These are phyloP conservation scores for Teratosphaeria destructans DNA, from an alignment of 2,329 filamentous ascomycete genomes.

Conservation along the genomic window DNA sequence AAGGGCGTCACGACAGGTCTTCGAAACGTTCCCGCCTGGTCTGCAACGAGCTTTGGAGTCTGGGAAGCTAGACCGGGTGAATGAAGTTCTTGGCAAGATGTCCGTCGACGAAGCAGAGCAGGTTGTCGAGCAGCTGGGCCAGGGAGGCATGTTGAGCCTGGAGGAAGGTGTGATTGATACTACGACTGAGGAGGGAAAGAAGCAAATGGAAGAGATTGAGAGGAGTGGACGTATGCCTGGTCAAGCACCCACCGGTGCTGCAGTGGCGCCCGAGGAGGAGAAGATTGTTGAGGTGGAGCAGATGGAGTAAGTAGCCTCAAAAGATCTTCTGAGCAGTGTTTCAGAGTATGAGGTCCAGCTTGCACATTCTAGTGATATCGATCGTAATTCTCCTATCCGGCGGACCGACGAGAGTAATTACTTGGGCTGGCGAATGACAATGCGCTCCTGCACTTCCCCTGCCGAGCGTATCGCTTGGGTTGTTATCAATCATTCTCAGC, in stretches of 20 bases:
- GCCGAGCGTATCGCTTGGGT: no score
- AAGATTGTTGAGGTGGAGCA: conserved; percentile 24
- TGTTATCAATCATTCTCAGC: no score
- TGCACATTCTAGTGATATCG: no score
- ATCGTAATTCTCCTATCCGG: no score
- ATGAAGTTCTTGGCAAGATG: conserved; percentile 81
- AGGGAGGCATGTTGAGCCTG: conserved; percentile 80
- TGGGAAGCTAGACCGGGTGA: conserved; percentile 82
- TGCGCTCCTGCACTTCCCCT: no score
- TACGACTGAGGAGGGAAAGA: conserved; percentile 37
- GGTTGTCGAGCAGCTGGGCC: conserved; percentile 66
- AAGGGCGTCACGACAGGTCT: conserved; percentile 60
- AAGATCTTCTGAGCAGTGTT: not conserved
- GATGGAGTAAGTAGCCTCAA: conserved; percentile 34
- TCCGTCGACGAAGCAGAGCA: conserved; percentile 79
- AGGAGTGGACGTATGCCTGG: conserved; percentile 70
- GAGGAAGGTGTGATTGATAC: conserved; percentile 93
- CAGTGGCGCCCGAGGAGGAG: not conserved
- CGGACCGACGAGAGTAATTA: no score
- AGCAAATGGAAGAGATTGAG: conserved; percentile 28
- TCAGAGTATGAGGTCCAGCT: no score
- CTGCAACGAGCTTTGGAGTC: conserved; percentile 74
- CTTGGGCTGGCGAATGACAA: no score
- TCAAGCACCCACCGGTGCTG: conserved; percentile 6
- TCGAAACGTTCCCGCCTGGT: conserved; percentile 71